Conservation (phyloP, 805 yeast species). For the Zygoascus bituminiphila region DNA sequence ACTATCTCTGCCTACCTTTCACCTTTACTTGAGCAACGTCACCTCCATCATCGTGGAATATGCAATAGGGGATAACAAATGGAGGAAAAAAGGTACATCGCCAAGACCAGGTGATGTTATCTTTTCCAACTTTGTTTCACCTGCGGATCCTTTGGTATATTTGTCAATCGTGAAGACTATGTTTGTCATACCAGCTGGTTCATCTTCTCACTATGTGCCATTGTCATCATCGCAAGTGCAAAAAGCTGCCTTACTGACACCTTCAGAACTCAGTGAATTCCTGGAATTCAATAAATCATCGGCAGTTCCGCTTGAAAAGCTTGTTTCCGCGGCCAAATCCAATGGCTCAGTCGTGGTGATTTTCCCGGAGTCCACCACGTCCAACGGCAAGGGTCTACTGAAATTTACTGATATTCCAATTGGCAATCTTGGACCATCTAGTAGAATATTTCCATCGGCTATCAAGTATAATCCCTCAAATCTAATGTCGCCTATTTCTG, state of each 20-base stretch:
- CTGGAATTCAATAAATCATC: conserved; percentile 3
- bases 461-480: conserved; percentile 28
- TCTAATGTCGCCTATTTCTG: conserved; percentile 30
- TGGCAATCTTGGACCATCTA: conserved; percentile 9
- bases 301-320: conserved; percentile 11
- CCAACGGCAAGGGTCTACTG: conserved; percentile 72
- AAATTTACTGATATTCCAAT: conserved; percentile 38
- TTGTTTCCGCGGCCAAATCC: conserved; percentile 22
- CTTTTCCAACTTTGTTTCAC: conserved; percentile 50
- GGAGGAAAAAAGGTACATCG: conserved; percentile 5
- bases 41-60: neutral
- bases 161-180: conserved; percentile 10
- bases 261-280: neutral
- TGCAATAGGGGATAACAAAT: neutral
- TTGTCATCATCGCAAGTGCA: neutral
- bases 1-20: neutral
- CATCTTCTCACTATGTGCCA: neutral
- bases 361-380: conserved; percentile 75
- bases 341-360: conserved; percentile 42
- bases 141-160: conserved; percentile 44
- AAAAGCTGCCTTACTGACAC: neutral
- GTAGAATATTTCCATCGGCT: conserved; percentile 23
- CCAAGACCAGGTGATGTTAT: conserved; percentile 43
- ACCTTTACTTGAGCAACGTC: neutral
- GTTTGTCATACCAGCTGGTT: conserved; percentile 35